These are phyloP conservation scores for Peterozyma xylosa DNA, from an alignment of 805 yeast species.

Conservation along the genomic window DNA sequence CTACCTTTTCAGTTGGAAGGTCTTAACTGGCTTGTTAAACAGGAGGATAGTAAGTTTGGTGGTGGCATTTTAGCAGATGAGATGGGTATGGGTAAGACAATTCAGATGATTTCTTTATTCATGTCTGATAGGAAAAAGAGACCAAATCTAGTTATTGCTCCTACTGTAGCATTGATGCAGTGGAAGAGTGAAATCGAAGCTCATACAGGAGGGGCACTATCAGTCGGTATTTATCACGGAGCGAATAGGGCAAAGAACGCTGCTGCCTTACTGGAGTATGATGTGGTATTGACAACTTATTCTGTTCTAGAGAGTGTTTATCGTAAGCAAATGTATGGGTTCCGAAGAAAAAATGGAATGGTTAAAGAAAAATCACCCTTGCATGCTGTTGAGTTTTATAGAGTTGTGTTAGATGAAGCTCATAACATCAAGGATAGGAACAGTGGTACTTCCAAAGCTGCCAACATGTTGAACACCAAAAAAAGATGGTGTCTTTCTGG, in stretches of 20 bases:
- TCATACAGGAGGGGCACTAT: constrained; percentile 68
- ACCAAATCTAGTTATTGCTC: constrained; percentile 90
- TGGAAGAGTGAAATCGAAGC: constrained; percentile 91
- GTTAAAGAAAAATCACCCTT: constrained; percentile 71
- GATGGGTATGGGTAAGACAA: constrained; percentile 99
- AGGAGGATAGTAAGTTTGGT: constrained; percentile 68
- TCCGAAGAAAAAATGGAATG: constrained; percentile 60
- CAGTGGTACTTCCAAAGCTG: constrained; percentile 90
- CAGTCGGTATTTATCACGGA: constrained; percentile 77
- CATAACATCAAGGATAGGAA: constrained; percentile 95
- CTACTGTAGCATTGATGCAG: constrained; percentile 97
- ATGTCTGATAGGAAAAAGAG: constrained; percentile 57
- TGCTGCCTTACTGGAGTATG: constrained; percentile 52
- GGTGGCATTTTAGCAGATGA: constrained; percentile 98
- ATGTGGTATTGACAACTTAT: constrained; percentile 86
- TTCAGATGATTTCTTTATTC: constrained; percentile 87
- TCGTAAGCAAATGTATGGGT: constrained; percentile 79
- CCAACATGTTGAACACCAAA: constrained; percentile 60
- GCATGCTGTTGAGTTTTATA: constrained; percentile 67
- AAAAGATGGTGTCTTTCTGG: constrained; percentile 93
- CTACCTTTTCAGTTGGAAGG: constrained; percentile 95
- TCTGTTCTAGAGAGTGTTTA: constrained; percentile 84
- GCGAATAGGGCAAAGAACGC: constrained; percentile 58
- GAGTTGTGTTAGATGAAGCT: constrained; percentile 93
- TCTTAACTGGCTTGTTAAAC: constrained; percentile 76